Percentiles rank a stretch among this genome's conserved stretches.
Evolutionary conservation across 2,329 filamentous ascomycete species (phyloP).

Genomic region (Thelonectria olida): DNA sequence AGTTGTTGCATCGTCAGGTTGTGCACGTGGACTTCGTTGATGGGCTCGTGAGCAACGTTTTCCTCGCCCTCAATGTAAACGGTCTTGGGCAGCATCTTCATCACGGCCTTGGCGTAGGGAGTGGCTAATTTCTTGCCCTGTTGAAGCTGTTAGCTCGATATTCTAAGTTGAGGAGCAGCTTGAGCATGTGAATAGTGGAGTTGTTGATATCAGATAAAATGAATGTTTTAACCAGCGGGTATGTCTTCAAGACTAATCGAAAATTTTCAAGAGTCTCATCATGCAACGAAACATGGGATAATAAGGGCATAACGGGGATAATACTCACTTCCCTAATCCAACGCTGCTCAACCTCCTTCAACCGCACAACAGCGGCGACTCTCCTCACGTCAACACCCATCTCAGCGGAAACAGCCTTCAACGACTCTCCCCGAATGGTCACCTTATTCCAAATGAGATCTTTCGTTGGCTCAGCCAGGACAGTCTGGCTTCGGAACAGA

Average conservation of each 20-base stretch:
- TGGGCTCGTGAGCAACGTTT: constrained; percentile 62
- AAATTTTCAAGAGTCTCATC: constrained; percentile 75
- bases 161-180: background rate
- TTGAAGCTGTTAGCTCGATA: constrained; percentile 35
- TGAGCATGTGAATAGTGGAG: constrained; percentile 12
- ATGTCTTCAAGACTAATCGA: constrained; percentile 99
- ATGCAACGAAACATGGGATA: constrained; percentile 41
- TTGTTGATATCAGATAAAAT: constrained; percentile 37
- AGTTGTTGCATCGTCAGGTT: constrained; percentile 69
- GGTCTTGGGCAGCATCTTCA: constrained; percentile 83
- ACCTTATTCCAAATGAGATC: constrained; percentile 79
- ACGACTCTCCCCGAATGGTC: constrained; percentile 69
- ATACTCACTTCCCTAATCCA: constrained; percentile 78
- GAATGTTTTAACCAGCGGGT: constrained; percentile 77
- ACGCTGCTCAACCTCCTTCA: constrained; percentile 86
- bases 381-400: constrained; percentile 83
- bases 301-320: constrained; percentile 8
- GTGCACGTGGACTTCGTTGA: constrained; percentile 73
- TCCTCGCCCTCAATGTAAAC: constrained; percentile 61
- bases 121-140: constrained; percentile 81
- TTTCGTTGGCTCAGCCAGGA: constrained; percentile 77
- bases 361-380: constrained; percentile 83
- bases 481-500: constrained; percentile 74
- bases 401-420: constrained; percentile 81
- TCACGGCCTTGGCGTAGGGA: constrained; percentile 80